Evolutionary conservation across 208 protist species (phyloP).

Genomic region (Herpetomonas tarakana): DNA sequence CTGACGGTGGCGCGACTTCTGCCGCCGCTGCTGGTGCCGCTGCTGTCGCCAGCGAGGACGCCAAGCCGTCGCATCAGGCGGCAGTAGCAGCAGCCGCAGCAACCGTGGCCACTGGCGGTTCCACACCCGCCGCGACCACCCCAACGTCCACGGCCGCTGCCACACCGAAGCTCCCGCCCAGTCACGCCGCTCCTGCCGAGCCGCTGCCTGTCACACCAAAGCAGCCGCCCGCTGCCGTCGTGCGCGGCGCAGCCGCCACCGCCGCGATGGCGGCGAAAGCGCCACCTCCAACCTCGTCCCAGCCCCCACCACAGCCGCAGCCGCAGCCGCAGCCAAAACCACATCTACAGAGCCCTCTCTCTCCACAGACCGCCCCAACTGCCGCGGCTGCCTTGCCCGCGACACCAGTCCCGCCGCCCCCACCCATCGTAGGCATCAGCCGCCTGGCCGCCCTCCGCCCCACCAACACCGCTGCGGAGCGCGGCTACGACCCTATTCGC

Average conservation of each 20-base stretch:
- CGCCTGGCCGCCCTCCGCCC: constrained; percentile 1
- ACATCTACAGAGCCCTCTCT: too few species aligned
- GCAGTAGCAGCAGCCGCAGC: constrained; percentile 1
- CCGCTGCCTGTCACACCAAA: not conserved
- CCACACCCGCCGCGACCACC: not conserved
- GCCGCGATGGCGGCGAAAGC: not conserved
- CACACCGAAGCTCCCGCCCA: not conserved
- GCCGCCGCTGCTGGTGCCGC: not conserved
- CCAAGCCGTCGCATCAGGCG: not conserved
- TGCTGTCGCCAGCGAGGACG: constrained; percentile 1
- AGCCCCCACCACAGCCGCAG: not conserved
- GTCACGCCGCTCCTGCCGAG: not conserved
- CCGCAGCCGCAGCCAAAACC: not conserved
- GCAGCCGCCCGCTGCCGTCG: not conserved
- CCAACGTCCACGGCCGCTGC: not conserved
- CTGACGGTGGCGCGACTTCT: not conserved
- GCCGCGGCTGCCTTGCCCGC: not conserved
- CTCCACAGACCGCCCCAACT: not conserved
- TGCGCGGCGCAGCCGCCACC: not conserved
- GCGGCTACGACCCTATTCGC: constrained; percentile 34
- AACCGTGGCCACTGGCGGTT: not conserved
- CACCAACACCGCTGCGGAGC: not conserved
- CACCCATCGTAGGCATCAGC: constrained; percentile 3
- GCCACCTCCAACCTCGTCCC: not conserved
- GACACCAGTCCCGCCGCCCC: not conserved